Conservation (phyloP, 2,329 filamentous ascomycete genomes). For the Aspergillus nomiae region DNA sequence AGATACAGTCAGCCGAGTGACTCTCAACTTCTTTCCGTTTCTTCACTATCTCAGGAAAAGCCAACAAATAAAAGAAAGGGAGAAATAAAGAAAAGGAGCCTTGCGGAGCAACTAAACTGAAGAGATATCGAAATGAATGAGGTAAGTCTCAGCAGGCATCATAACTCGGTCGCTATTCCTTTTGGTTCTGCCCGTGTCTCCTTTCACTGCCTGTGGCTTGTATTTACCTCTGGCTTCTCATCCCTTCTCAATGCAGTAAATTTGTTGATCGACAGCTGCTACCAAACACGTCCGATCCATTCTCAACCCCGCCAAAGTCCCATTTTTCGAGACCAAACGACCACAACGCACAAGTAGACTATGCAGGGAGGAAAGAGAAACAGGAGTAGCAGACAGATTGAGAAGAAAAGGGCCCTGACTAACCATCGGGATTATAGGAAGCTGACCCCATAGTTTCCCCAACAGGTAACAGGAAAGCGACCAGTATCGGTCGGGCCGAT, state of each 20-base stretch:
- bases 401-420: conserved; percentile 29
- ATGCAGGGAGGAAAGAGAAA: conserved; percentile 1
- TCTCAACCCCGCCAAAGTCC: conserved; percentile 2
- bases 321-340: background rate
- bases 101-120: background rate
- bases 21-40: conserved; percentile 2
- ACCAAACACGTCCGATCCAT: background rate
- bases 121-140: background rate
- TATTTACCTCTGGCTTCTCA: background rate
- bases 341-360: background rate
- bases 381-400: conserved; percentile 6
- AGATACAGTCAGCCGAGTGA: conserved; percentile 16
- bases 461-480: conserved; percentile 20
- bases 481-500: conserved; percentile 26
- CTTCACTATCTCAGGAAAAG: conserved; percentile 1
- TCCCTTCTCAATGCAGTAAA: background rate
- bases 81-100: background rate
- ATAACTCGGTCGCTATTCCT: background rate
- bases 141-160: background rate
- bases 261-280: background rate
- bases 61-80: background rate
- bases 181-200: background rate
- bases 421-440: conserved; percentile 41
- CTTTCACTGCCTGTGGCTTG: background rate
- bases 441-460: conserved; percentile 36